phyloP scores from a whole-genome alignment of 2,329 filamentous ascomycete genomes.

The Plenodomus tracheiphilus region DNA sequence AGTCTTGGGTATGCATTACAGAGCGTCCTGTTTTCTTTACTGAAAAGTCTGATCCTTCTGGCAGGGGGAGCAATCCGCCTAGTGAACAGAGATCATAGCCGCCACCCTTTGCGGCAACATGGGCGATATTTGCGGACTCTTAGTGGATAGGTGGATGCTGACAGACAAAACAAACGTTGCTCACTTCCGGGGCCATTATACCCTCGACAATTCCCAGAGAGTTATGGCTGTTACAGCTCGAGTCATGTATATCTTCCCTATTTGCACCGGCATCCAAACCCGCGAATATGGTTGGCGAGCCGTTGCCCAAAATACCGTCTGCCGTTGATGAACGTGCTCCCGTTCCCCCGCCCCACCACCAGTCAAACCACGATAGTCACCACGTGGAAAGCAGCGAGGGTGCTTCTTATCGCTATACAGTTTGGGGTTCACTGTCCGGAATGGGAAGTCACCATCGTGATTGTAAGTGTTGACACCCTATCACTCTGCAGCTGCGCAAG shows the following conservation, averaged over 20 bases:
- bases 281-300: not conserved
- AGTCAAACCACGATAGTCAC: not conserved
- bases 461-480: not conserved
- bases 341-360: too few species aligned
- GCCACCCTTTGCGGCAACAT: not conserved
- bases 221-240: not conserved
- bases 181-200: not conserved
- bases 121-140: not conserved
- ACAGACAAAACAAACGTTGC: not conserved
- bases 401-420: not conserved
- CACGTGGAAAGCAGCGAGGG: not conserved
- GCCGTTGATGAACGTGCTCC: not conserved
- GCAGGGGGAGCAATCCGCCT: not conserved
- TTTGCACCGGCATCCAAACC: not conserved
- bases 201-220: not conserved
- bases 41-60: not conserved
- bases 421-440: not conserved
- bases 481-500: not conserved
- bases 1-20: not conserved
- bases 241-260: not conserved
- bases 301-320: not conserved
- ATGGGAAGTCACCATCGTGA: not conserved
- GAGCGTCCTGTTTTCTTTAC: not conserved
- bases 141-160: not conserved
- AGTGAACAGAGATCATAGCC: not conserved